Evolutionary conservation across 2,329 filamentous ascomycete genomes (phyloP), one percentile per base, ranked within the genome.

Genomic region (Dactylellina sp.): DNA sequence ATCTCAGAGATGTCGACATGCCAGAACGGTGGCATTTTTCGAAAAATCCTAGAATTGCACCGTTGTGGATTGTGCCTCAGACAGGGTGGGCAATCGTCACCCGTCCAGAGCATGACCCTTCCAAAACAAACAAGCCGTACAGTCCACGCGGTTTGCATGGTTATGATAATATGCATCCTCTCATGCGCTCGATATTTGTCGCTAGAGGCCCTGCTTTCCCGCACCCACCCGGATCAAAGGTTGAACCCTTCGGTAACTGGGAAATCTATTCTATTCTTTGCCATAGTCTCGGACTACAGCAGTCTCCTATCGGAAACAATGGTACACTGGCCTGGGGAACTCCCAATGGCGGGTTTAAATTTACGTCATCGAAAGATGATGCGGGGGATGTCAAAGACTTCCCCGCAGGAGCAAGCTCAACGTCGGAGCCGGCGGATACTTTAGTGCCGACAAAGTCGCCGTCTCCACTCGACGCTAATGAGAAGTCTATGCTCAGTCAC

Each of bases 121-220:
- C 86, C 44, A 84, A 89, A 53, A 91, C 86, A 0, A 66, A 68
- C 9, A 71, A 71, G 1, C 71, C 68, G 0, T 99, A 97, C 79
- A 86, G 90, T 77, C 95, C 95, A 0, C 86, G 86, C 25, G 95
- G 95, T 1, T 83, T 99, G 1, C 95, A 99, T 79, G 95, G 95
- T 1, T 99, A 98, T 80, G 95, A 99, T 80, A 90, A 97, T 78
- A 89, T 96, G 79, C 90, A 99, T 80, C 93, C 94, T 0, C 84
- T 99, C 47, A 99, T 99, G 95, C 85, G 95, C 40, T 94, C 95
- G 0, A 96, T 99, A 46, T 99, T 99, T 78, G 85, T 98, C 53
- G 95, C 95, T 0, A 85, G 92, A 40, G 95, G 95, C 0, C 95
- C 95, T 2, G 93, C 94, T 0, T 99, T 99, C 79, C 91, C 92